Evolutionary conservation across 2,329 filamentous ascomycete species (phyloP), one percentile per base, ranked within the genome.

Genomic region (Apiospora malaysiana): DNA sequence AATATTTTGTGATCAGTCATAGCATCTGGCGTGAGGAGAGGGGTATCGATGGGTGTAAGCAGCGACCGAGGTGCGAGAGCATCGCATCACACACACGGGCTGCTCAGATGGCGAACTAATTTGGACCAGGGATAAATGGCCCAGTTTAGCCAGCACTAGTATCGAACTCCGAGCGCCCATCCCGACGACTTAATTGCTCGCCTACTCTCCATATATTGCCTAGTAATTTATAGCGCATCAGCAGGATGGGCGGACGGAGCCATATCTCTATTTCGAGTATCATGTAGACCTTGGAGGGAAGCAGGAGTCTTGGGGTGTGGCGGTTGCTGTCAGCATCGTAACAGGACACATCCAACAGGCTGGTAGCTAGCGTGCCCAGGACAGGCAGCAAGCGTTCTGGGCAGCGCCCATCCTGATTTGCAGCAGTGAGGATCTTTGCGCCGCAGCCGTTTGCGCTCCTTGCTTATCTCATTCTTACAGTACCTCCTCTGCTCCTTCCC

Each of bases 181-280:
- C 16, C 25, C 51, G 27, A 32, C 7, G 27, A 37, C 56, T 23
- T 63, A 10, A 63, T 40, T 40, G 56, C 32, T n/a, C 51, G 6
- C 32, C 32, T 32, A 37, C 56, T 63, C 27, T 63, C 56, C 56
- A 63, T 63, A n/a, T 63, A 63, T 63, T 63, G 40, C 32, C 14
- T n/a, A 37, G 18, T 63, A 40, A 63, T n/a, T 40, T 8, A 5
- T 37, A 32, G 56, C 32, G 56, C 32, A 56, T 56, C 25, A 63
- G 56, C 56, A 40, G 56, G 25, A 37, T 8, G 27, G 12, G 6
- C 9, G 32, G 16, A 27, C 18, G 21, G 21, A 3, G 56, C 9
- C 18, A 14, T 32, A 32, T n/a, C 27, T 40, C 56, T 63, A 63
- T 63, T 40, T 63, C 8, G 56, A 32, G 56, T 37, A 56, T 32